phyloP scores from a whole-genome alignment of 306 rosid species.

The Styphnolobium japonicum region DNA sequence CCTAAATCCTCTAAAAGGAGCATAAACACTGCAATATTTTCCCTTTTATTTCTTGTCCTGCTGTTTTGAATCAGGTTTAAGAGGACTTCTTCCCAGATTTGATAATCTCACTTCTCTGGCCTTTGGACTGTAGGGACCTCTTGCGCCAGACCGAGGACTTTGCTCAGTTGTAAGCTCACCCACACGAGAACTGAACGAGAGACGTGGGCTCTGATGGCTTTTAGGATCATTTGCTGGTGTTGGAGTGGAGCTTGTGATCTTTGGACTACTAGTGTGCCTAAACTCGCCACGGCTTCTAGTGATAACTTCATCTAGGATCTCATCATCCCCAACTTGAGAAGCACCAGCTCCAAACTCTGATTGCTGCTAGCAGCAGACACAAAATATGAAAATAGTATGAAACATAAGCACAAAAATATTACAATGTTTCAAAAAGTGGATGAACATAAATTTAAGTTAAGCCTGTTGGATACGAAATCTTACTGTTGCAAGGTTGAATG shows the following conservation, averaged over 20 bases:
- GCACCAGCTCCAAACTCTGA: slow-evolving; percentile 70
- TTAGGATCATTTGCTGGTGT: slow-evolving; percentile 55
- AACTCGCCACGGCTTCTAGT: slow-evolving; percentile 97
- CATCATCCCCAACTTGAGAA: slow-evolving; percentile 61
- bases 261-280: slow-evolving; percentile 77
- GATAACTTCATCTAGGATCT: slow-evolving; percentile 78
- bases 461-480: slow-evolving; percentile 9
- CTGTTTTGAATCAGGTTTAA: slow-evolving; percentile 43
- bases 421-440: neutral
- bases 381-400: neutral
- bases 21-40: slow-evolving; percentile 6
- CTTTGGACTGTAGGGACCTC: slow-evolving; percentile 63
- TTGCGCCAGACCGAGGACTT: slow-evolving; percentile 66
- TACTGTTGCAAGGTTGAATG: slow-evolving; percentile 77
- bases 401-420: neutral
- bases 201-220: slow-evolving; percentile 53
- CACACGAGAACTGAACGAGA: slow-evolving; percentile 54
- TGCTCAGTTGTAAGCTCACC: slow-evolving; percentile 55
- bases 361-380: slow-evolving; percentile 53
- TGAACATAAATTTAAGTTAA: neutral
- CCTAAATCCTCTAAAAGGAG: slow-evolving; percentile 21
- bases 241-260: slow-evolving; percentile 72
- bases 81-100: slow-evolving; percentile 70
- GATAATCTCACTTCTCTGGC: slow-evolving; percentile 49
- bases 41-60: slow-evolving; percentile 24